Conservation (phyloP, 495 filamentous ascomycete genomes). For the Endocarpon pusillum region DNA sequence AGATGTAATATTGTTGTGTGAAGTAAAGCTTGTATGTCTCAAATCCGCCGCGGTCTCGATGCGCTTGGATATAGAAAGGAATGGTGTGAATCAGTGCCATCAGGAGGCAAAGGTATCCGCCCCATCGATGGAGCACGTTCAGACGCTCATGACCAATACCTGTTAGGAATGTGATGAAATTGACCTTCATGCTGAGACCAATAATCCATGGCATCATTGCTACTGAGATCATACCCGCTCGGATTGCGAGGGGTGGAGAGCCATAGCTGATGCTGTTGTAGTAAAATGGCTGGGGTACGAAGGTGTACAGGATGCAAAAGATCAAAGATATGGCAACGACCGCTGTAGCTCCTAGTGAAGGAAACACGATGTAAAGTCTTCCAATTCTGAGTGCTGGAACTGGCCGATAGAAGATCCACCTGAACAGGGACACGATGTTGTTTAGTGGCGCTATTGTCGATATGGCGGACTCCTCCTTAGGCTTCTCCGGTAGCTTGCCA, state of each 20-base stretch:
- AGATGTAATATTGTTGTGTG: conserved; percentile 45
- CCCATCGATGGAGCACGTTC: conserved; percentile 88
- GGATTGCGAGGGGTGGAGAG: conserved; percentile 77
- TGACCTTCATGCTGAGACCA: conserved; percentile 79
- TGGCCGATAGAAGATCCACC: conserved; percentile 75
- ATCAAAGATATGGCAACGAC: conserved; percentile 45
- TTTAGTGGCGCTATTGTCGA: conserved; percentile 56
- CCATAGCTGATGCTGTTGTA: conserved; percentile 68
- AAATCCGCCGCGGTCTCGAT: conserved; percentile 62
- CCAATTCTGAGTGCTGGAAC: conserved; percentile 51
- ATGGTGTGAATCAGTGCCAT: conserved; percentile 67
- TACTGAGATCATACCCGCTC: conserved; percentile 83
- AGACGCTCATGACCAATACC: conserved; percentile 85
- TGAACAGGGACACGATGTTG: conserved; percentile 54
- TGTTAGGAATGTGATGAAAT: conserved; percentile 67
- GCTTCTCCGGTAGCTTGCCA: conserved; percentile 23
- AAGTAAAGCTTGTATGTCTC: conserved; percentile 48
- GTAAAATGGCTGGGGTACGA: conserved; percentile 70
- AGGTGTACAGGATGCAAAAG: conserved; percentile 66
- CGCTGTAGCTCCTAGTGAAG: conserved; percentile 50
- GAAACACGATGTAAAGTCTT: conserved; percentile 48
- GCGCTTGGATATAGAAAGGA: conserved; percentile 77
- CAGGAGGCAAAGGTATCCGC: conserved; percentile 72
- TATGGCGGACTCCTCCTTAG: conserved; percentile 45
- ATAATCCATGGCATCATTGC: conserved; percentile 92